phyloP scores from a whole-genome alignment of 164 flowering plant species.

The Macadamia integrifolia region DNA sequence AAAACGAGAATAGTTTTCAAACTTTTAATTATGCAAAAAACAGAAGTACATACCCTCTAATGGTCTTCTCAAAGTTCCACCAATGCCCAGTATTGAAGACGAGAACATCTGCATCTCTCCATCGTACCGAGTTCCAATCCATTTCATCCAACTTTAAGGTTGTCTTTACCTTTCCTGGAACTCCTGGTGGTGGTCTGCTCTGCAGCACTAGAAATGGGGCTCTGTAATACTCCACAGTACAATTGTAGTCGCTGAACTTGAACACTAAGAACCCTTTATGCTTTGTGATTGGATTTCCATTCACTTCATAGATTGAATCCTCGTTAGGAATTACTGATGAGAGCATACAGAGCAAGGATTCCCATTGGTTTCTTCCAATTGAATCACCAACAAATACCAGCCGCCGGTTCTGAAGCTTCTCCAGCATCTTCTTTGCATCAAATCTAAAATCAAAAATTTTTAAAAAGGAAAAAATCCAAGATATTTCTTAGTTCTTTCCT shows the following conservation, averaged over 20 bases:
- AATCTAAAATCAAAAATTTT: slow-evolving; percentile 33
- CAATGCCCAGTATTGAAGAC: slow-evolving; percentile 78
- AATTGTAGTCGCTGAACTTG: slow-evolving; percentile 57
- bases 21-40: not conserved
- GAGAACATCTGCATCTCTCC: slow-evolving; percentile 71
- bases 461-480: not conserved
- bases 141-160: slow-evolving; percentile 55
- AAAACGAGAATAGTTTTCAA: not conserved
- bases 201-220: slow-evolving; percentile 67
- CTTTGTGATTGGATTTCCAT: slow-evolving; percentile 76
- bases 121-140: slow-evolving; percentile 50
- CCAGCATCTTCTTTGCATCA: slow-evolving; percentile 58
- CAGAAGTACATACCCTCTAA: slow-evolving; percentile 30
- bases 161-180: slow-evolving; percentile 38
- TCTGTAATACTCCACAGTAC: slow-evolving; percentile 73
- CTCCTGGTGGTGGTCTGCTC: slow-evolving; percentile 46
- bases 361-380: slow-evolving; percentile 95
- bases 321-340: slow-evolving; percentile 49
- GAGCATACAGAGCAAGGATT: slow-evolving; percentile 79
- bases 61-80: slow-evolving; percentile 78
- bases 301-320: slow-evolving; percentile 59
- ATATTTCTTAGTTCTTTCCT: not conserved
- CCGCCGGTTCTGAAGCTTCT: slow-evolving; percentile 47
- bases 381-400: slow-evolving; percentile 85
- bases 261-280: slow-evolving; percentile 61